Conservation (phyloP, 2,329 filamentous ascomycete species). For the Colletotrichum gloeosporioides region DNA sequence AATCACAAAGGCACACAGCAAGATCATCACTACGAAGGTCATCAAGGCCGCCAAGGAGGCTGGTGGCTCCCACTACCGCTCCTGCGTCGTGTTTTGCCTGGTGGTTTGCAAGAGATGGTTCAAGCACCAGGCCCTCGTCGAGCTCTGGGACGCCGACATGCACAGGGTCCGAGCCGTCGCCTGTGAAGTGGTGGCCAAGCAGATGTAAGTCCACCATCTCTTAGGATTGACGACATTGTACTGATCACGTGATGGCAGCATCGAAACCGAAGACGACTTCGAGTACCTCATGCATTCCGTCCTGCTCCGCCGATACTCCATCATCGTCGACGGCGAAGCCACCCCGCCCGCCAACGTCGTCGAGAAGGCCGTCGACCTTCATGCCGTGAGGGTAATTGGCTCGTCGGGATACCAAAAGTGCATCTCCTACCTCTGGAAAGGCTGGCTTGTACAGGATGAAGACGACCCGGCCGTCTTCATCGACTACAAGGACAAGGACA, state of each 20-base stretch:
- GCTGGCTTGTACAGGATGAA: conserved; percentile 97
- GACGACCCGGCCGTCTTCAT: conserved; percentile 89
- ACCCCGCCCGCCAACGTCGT: conserved; percentile 85
- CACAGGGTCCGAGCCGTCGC: conserved; percentile 80
- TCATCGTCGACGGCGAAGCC: conserved; percentile 73
- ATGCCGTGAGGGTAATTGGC: conserved; percentile 86
- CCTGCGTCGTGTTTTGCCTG: conserved; percentile 85
- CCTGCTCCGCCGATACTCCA: conserved; percentile 87
- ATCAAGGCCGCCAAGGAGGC: conserved; percentile 82
- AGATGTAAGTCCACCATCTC: conserved; percentile 38
- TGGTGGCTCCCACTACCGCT: conserved; percentile 73
- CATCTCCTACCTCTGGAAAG: conserved; percentile 89
- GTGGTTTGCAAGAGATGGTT: conserved; percentile 79
- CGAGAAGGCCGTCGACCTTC: conserved; percentile 91
- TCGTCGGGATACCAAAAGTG: conserved; percentile 97
- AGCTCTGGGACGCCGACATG: conserved; percentile 92
- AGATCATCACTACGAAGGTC: conserved; percentile 82
- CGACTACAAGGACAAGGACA: conserved; percentile 83
- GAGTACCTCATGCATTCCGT: conserved; percentile 81
- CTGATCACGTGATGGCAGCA: conserved; percentile 52
- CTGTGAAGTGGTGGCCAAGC: conserved; percentile 92
- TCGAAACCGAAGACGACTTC: conserved; percentile 83
- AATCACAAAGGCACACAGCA: conserved; percentile 82
- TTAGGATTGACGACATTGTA: too few relatives aligned
- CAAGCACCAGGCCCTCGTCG: conserved; percentile 75